Conservation (phyloP, 108 stramenopile genomes). For the Skeletonema menzelii region DNA sequence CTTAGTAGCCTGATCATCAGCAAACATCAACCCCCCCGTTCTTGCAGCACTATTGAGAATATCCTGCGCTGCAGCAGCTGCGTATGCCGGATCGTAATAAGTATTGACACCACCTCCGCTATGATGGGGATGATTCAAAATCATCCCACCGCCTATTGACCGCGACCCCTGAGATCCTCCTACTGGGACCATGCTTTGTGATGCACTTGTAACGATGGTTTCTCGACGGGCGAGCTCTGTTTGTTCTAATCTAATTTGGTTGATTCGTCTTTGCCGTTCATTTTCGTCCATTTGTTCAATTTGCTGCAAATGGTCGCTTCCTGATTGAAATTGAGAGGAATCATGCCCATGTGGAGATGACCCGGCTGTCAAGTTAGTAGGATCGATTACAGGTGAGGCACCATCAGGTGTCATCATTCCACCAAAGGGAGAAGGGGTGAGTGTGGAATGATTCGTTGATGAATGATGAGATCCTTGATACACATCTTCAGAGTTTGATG, state of each 20-base stretch:
- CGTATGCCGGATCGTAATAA: slow-evolving; percentile 44
- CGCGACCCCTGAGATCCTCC: slow-evolving; percentile 8
- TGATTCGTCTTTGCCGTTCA: slow-evolving; percentile 31
- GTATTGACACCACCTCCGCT: slow-evolving; percentile 22
- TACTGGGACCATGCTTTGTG: slow-evolving; percentile 35
- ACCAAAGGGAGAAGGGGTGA: slow-evolving; percentile 10
- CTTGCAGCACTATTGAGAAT: slow-evolving; percentile 32
- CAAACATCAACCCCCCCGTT: slow-evolving; percentile 36
- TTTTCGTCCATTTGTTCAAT: slow-evolving; percentile 25
- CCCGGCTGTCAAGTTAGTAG: neutral
- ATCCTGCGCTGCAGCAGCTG: slow-evolving; percentile 39
- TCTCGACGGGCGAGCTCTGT: slow-evolving; percentile 39
- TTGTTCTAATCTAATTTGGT: slow-evolving; percentile 35
- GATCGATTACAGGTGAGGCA: slow-evolving; percentile 5
- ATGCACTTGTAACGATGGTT: slow-evolving; percentile 34
- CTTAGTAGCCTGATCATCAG: slow-evolving; percentile 28
- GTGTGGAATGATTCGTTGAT: slow-evolving; percentile 6
- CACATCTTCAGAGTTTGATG: slow-evolving; percentile 11
- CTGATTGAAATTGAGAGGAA: neutral
- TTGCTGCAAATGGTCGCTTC: slow-evolving; percentile 1
- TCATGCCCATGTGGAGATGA: slow-evolving; percentile 16
- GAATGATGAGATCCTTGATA: slow-evolving; percentile 12
- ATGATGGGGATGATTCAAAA: slow-evolving; percentile 10
- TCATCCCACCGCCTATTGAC: slow-evolving; percentile 12
- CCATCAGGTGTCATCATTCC: slow-evolving; percentile 14